Evolutionary conservation across 2,329 filamentous ascomycete species (phyloP).

Genomic region (Pyrenophora tritici-repentis): DNA sequence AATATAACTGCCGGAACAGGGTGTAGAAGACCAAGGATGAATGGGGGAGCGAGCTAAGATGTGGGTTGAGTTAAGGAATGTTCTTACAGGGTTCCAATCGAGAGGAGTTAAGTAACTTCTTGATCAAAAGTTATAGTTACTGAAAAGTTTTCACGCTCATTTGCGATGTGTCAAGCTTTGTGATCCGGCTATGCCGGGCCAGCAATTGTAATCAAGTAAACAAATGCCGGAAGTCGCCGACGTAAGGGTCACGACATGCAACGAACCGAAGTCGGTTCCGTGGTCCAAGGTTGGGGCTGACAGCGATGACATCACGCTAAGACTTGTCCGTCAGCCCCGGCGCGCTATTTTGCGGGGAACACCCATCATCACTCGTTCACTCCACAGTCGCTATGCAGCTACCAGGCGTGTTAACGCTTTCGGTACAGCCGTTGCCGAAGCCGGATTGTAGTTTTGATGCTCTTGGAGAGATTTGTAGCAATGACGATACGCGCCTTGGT

Average conservation of each 20-base stretch:
- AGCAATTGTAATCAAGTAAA: too few species aligned
- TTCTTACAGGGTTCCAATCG: too few species aligned
- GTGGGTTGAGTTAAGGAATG: too few species aligned
- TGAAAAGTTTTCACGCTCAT: too few species aligned
- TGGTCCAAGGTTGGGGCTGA: conserved; percentile 16
- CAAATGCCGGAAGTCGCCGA: not conserved
- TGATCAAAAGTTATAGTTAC: too few species aligned
- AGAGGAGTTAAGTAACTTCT: too few species aligned
- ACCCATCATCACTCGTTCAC: conserved; percentile 1
- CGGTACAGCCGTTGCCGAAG: conserved; percentile 5
- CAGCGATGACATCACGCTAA: conserved; percentile 26
- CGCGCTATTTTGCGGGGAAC: conserved; percentile 26
- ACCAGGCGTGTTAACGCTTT: not conserved
- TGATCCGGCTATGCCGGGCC: too few species aligned
- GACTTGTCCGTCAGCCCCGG: conserved; percentile 14
- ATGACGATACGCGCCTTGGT: conserved; percentile 6
- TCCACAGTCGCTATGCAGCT: conserved; percentile 6
- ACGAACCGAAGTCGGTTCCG: conserved; percentile 8
- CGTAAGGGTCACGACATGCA: not conserved
- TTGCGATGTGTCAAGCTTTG: too few species aligned
- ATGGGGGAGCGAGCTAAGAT: too few species aligned
- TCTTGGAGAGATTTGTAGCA: conserved; percentile 8
- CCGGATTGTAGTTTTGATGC: conserved; percentile 2
- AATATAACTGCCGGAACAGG: too few species aligned
- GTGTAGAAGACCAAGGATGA: too few species aligned